Evolutionary conservation across 75 land plant species (phyloP), one percentile per base, ranked within the genome.

Genomic region (Pinus tabuliformis): DNA sequence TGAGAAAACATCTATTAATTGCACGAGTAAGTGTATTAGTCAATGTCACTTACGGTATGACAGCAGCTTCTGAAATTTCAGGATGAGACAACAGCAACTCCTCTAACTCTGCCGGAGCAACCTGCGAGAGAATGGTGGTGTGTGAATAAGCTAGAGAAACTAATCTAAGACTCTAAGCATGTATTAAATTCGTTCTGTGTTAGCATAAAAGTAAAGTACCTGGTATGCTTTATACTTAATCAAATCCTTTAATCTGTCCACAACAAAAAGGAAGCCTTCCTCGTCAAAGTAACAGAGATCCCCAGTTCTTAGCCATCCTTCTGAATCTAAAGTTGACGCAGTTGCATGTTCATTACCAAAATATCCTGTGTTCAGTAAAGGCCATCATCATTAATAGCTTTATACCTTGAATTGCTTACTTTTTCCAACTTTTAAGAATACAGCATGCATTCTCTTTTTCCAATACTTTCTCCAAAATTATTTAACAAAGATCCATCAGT

Each of bases 161-260:
- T 11, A 49, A 2, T 11, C 54, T 49, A 49, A 49, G 54, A 49
- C 12, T 49, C 54, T 49, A 49, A 49, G 54, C 12, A 49, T 49
- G 54, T 11, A 9, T 49, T 49, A 49, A 49, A 49, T 49, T 49
- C 11, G 12, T 49, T 49, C 0, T 7, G 52, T 49, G 54, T 49
- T 49, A 49, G 54, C 54, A 49, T 49, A 49, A 59, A 57, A 39
- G 8, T 12, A n/a, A 42, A 42, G 14, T 59, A 90, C 94, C 95
- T 94, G 97, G 77, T 83, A 87, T 6, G 93, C 95, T 70, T 94
- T 94, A 88, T 92, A 94, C 70, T 94, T 94, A 76, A 94, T 94
- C 58, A 94, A 83, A 85, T 94, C 97, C 84, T 94, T 94, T 49
- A 94, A 76, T 62, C 97, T 72, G 74, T 94, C 97, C 49, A 92